Evolutionary conservation across 108 stramenopile genomes (phyloP).

Genomic region (Pseudonitzschia multiseries): DNA sequence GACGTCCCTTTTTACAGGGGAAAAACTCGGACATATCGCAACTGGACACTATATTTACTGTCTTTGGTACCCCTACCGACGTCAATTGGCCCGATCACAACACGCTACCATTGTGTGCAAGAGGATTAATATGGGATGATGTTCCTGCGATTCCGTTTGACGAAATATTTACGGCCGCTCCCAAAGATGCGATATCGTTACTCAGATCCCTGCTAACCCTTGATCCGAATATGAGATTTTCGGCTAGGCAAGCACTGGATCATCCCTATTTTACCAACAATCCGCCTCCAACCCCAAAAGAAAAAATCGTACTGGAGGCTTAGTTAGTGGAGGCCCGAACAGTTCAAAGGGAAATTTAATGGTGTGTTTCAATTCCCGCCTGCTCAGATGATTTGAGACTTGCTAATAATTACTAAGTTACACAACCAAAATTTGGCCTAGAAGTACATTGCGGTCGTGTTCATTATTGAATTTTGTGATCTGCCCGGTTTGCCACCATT

Average conservation of each 20-base stretch:
- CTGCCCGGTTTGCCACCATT: neutral
- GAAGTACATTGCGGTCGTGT: neutral
- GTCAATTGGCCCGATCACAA: conserved; percentile 88
- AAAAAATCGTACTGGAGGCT: conserved; percentile 60
- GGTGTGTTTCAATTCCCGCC: neutral
- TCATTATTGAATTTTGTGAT: neutral
- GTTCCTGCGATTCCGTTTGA: conserved; percentile 82
- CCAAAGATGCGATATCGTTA: conserved; percentile 80
- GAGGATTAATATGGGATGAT: conserved; percentile 78
- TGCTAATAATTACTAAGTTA: neutral
- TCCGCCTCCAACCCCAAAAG: conserved; percentile 85
- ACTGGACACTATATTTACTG: conserved; percentile 84
- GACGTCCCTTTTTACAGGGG: conserved; percentile 87
- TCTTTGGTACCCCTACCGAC: conserved; percentile 87
- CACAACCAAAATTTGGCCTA: too few species aligned
- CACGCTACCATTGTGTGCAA: conserved; percentile 69
- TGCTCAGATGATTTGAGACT: neutral
- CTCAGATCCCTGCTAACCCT: conserved; percentile 78
- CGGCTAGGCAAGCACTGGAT: conserved; percentile 75
- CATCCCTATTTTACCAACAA: conserved; percentile 90
- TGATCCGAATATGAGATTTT: conserved; percentile 86
- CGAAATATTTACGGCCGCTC: conserved; percentile 87
- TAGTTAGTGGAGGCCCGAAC: neutral
- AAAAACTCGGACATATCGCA: conserved; percentile 81
- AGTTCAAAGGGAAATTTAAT: neutral